Base-by-base conservation (phyloP, 345 rosid species). In the Populus tremula region DNA sequence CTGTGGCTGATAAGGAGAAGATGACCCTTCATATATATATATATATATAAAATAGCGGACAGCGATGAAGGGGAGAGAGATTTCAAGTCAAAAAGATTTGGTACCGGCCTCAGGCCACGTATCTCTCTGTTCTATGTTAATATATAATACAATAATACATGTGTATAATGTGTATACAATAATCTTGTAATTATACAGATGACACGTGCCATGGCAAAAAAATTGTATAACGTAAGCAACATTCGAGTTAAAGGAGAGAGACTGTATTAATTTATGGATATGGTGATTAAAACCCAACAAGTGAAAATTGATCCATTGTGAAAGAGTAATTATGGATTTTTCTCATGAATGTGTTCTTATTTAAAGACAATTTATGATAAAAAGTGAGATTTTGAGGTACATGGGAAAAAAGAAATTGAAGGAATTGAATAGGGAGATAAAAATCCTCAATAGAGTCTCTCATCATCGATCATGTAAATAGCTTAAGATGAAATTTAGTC, bases 61-160 rank as follows among this genome's bases (percentile, higher is more conserved):
- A 4, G 36, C 36, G 5, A 33, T 33, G 36, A 33, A 49, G 71
- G 0, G 33, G 33, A 17, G 63, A 38, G 17, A 12, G 25, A 14
- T 20, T 11, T 0, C 13, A 82, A 82, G 82, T 82, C 85, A 82
- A 78, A 33, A 45, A 14, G 47, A 47, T 78, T 78, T 78, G 85
- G 76, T 75, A 79, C 85, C 85, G 85, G 41, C 85, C 81, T 78
- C 39, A 0, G 31, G 84, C 79, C 82, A 82, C 77, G 74, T 27
- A 0, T 16, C 21, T 20, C 9, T 11, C 25, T 4, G 2, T 10
- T 64, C 68, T 2, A 35, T 35, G 41, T 33, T 36, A 12, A 72
- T n/a, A n/a, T n/a, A n/a, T 23, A 56, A 53, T 53, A 50, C 25
- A 20, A 36, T 0, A 12, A 49, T 31, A 14, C 35, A 21, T 31